Evolutionary conservation across 2,329 filamentous ascomycete genomes (phyloP), one percentile per base, ranked within the genome.

Genomic region (Cadophora sp.): DNA sequence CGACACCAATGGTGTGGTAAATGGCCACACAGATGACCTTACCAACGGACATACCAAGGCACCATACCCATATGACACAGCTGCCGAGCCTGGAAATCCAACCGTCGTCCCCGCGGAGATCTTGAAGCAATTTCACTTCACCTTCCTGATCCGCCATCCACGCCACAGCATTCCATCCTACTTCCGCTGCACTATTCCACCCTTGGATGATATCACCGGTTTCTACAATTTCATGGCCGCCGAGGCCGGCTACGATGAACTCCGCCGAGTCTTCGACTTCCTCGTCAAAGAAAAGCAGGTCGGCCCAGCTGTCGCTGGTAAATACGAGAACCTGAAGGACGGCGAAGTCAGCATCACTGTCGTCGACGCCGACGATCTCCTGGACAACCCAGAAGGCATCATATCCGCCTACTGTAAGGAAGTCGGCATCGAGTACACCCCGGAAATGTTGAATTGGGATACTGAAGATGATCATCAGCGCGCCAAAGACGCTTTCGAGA

Each of bases 71-170:
- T 90, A 89, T 74, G 73, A 81, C 69, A 89, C 87, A 1, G 78
- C 80, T 40, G 77, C 82, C 3, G 90, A 95, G 80, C 83, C 86
- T 2, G 85, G 85, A 67, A 98, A 98, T 80, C 95, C 94, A 1
- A 97, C 94, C 0, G 91, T 97, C 29, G 82, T 98, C 62, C 96
- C 96, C 2, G 81, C 87, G 31, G 87, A 89, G 34, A 82, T 93
- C 68, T 84, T 98, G 67, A 86, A 89, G 76, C 85, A 89, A 73
- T 98, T 97, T 82, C 94, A 97, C 80, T 98, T 95, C 82, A 93
- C 94, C 26, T 98, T 99, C 82, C 86, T 98, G 71, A 98, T 99
- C 83, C 94, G 96, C 67, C 94, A 98, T 79, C 96, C 96, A n/a
- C 89, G 93, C 75, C 89, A 89, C 78, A 92, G 92, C 75, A 94